These are phyloP conservation scores for Canavalia ensiformis DNA, from an alignment of 306 rosid species.

Conservation along the genomic window DNA sequence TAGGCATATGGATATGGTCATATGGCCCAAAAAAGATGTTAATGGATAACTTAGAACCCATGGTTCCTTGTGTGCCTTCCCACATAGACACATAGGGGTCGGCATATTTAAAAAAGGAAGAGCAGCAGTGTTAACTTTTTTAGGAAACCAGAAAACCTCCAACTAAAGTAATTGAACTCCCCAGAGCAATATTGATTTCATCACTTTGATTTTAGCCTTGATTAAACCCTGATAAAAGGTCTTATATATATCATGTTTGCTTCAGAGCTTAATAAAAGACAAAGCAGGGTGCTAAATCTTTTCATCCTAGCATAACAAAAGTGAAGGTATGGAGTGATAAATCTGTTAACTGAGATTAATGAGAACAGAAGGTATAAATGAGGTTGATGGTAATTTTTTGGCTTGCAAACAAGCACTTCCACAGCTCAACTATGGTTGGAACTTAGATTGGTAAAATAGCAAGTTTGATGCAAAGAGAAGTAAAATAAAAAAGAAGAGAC, in stretches of 20 bases:
- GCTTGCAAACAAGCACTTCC: slow-evolving; percentile 35
- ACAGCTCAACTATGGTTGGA: slow-evolving; percentile 8
- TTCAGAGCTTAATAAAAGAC: slow-evolving; percentile 6
- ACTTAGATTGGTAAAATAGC: slow-evolving; percentile 9
- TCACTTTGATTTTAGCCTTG: slow-evolving; percentile 19
- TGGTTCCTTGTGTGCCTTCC: neutral
- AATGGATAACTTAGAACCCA: slow-evolving; percentile 17
- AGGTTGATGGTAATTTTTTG: slow-evolving; percentile 33
- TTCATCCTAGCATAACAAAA: slow-evolving; percentile 35
- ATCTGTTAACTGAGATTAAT: neutral
- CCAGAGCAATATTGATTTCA: slow-evolving; percentile 26
- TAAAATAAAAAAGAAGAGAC: neutral
- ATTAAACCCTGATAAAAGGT: slow-evolving; percentile 16
- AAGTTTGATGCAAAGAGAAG: slow-evolving; percentile 13
- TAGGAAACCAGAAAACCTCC: slow-evolving; percentile 26
- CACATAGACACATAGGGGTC: neutral
- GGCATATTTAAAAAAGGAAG: slow-evolving; percentile 12
- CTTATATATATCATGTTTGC: slow-evolving; percentile 10
- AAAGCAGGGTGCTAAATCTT: neutral
- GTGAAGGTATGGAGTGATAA: neutral
- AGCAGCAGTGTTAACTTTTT: neutral
- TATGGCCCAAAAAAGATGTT: neutral
- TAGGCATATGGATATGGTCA: neutral
- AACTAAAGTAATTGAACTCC: slow-evolving; percentile 31
- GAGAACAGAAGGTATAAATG: neutral